Evolutionary conservation across 805 yeast genomes (phyloP), one percentile per base, ranked within the genome.

Genomic region (Cyberlindnera mississippiensis): DNA sequence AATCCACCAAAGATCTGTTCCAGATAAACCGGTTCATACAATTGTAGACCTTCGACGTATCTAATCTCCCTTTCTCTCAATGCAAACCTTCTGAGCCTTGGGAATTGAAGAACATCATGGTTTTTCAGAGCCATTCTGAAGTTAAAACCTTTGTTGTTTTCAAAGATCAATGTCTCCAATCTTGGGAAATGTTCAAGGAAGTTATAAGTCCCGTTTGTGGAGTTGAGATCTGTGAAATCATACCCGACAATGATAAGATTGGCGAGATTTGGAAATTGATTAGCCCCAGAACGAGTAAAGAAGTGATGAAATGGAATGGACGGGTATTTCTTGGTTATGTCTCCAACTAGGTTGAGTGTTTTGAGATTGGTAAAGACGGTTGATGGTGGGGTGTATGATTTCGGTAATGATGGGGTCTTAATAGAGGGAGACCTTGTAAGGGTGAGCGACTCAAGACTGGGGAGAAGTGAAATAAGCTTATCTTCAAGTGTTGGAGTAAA

Each of bases 221-320:
- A 24, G 36, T 49, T 52, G 12, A 57, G 9, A 1, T 34, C 22
- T 3, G 43, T 27, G 27, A 56, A 50, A 29, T 55, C 52, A 39
- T 50, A 55, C 2, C 60, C 56, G 17, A 51, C 53, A 11, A 57
- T 44, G 8, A 44, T 40, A 13, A 57, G 29, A 0, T 48, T 32
- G 16, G 27, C 12, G 11, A 57, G 29, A 20, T 50, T 52, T 9
- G 58, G 56, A 2, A 49, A 28, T 2, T 29, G 36, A 2, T 30
- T 11, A 2, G 41, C 33, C 3, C 42, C 48, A n/a, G 33, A 20
- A 3, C 12, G 6, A 3, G 49, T 42, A 35, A 55, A 50, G n/a
- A 57, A 39, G 13, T 44, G 40, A 3, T 42, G 51, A 28, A 55
- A 50, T 1, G 58, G 59, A 1, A 57, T 2, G 0, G 41, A 33